Percentiles rank a stretch among this genome's conserved stretches.
Conservation (phyloP, 2,329 filamentous ascomycete species). For the Alternaria arbusti region DNA sequence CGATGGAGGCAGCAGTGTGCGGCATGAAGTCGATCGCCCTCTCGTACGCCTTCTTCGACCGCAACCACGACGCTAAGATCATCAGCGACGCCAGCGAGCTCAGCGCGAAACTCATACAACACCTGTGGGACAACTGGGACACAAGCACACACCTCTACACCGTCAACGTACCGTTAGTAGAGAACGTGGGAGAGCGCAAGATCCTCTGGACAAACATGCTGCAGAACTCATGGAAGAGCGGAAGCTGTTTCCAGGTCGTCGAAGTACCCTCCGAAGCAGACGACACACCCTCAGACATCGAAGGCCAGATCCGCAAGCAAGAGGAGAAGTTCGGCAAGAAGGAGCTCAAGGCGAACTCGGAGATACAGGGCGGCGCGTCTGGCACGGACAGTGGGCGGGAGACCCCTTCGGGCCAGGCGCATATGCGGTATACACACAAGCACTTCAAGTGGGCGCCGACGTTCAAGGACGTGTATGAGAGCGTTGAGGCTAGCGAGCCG, state of each 20-base stretch:
- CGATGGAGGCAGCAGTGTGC: constrained; percentile 57
- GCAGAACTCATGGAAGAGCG: constrained; percentile 88
- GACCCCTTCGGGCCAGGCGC: constrained; percentile 37
- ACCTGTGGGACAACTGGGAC: constrained; percentile 76
- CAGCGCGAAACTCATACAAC: constrained; percentile 78
- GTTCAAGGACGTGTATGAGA: constrained; percentile 85
- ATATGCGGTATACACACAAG: constrained; percentile 71
- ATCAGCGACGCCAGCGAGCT: constrained; percentile 79
- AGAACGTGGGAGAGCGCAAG: constrained; percentile 73
- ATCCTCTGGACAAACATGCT: constrained; percentile 85
- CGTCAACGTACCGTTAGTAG: constrained; percentile 86
- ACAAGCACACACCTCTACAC: constrained; percentile 80
- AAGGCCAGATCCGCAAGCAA: constrained; percentile 74
- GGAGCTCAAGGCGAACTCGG: constrained; percentile 37
- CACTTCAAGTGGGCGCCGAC: constrained; percentile 95
- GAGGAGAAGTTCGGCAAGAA: constrained; percentile 57
- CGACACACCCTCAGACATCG: constrained; percentile 68
- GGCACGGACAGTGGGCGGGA: constrained; percentile 38
- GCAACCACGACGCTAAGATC: constrained; percentile 81
- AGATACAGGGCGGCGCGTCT: constrained; percentile 20
- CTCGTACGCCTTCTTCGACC: constrained; percentile 87
- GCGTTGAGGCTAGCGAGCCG: constrained; percentile 77
- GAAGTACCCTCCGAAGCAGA: constrained; percentile 68
- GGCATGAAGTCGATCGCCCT: constrained; percentile 73
- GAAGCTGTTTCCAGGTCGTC: constrained; percentile 84